Conservation (phyloP, 2,329 filamentous ascomycete genomes). For the Xylariales sp. region DNA sequence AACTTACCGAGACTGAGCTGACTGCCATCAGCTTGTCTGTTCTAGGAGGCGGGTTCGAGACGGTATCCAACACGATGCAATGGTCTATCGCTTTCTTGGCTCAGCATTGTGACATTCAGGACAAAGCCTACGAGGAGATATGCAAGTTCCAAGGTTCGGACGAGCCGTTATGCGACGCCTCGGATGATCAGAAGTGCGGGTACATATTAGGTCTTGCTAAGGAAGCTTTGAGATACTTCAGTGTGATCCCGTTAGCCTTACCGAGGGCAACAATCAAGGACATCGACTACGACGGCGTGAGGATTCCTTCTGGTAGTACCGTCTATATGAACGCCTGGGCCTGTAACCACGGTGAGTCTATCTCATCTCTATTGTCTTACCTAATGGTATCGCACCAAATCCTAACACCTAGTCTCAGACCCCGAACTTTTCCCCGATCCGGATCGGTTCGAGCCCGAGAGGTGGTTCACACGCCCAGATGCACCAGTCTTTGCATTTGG, state of each 20-base stretch:
- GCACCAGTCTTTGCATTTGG: constrained; percentile 46
- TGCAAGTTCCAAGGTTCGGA: constrained; percentile 52
- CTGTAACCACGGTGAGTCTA: constrained; percentile 45
- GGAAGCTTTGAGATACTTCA: constrained; percentile 82
- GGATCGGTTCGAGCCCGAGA: constrained; percentile 43
- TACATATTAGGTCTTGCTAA: constrained; percentile 84
- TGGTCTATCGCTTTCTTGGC: constrained; percentile 81
- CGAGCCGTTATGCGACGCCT: constrained; percentile 67
- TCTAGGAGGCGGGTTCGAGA: constrained; percentile 84
- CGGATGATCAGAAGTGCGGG: constrained; percentile 80
- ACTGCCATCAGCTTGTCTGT: constrained; percentile 86
- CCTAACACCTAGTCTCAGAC: constrained; percentile 35
- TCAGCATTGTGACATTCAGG: constrained; percentile 76
- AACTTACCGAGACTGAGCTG: constrained; percentile 69
- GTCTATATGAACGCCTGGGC: constrained; percentile 74
- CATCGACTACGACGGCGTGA: constrained; percentile 73
- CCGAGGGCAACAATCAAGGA: constrained; percentile 78
- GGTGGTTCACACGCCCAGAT: constrained; percentile 46
- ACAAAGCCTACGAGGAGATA: constrained; percentile 76
- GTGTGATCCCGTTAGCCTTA: constrained; percentile 82
- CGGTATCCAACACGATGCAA: constrained; percentile 81
- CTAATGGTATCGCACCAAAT: not conserved
- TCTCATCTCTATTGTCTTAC: not conserved
- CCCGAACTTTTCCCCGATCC: constrained; percentile 45
- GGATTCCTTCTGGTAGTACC: constrained; percentile 79